Evolutionary conservation across 352 stramenopile species (phyloP).

Genomic region (Globisporangium sylvaticum): DNA sequence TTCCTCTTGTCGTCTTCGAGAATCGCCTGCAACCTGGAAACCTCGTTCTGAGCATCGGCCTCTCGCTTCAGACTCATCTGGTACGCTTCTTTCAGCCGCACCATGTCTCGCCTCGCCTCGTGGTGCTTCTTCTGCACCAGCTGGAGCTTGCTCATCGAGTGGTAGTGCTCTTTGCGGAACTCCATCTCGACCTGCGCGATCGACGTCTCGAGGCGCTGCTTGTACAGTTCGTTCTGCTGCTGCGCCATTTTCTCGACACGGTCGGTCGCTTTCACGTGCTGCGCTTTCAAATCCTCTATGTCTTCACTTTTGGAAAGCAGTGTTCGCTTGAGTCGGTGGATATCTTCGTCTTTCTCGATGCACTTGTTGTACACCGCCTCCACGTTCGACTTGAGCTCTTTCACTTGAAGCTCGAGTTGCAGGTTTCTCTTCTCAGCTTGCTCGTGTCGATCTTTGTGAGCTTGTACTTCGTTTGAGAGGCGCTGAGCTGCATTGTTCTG

Average conservation of each 20-base stretch:
- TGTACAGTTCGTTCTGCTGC: slow-evolving; percentile 59
- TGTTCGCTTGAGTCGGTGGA: slow-evolving; percentile 46
- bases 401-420: slow-evolving; percentile 42
- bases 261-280: slow-evolving; percentile 44
- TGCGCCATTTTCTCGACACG: slow-evolving; percentile 47
- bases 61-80: slow-evolving; percentile 49
- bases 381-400: slow-evolving; percentile 41
- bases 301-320: slow-evolving; percentile 42
- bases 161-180: slow-evolving; percentile 59
- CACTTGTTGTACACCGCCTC: slow-evolving; percentile 45
- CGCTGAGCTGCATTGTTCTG: slow-evolving; percentile 7
- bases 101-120: slow-evolving; percentile 28
- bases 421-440: slow-evolving; percentile 25
- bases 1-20: slow-evolving; percentile 50
- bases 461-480: slow-evolving; percentile 22
- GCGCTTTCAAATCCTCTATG: slow-evolving; percentile 40
- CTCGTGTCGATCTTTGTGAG: slow-evolving; percentile 32
- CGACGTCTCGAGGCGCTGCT: slow-evolving; percentile 48
- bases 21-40: slow-evolving; percentile 39
- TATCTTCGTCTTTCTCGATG: slow-evolving; percentile 53
- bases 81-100: slow-evolving; percentile 41
- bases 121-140: slow-evolving; percentile 44
- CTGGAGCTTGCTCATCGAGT: slow-evolving; percentile 40
- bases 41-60: slow-evolving; percentile 30
- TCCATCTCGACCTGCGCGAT: slow-evolving; percentile 68